phyloP scores from a whole-genome alignment of 306 rosid genomes.

The Luffa aegyptiaca region DNA sequence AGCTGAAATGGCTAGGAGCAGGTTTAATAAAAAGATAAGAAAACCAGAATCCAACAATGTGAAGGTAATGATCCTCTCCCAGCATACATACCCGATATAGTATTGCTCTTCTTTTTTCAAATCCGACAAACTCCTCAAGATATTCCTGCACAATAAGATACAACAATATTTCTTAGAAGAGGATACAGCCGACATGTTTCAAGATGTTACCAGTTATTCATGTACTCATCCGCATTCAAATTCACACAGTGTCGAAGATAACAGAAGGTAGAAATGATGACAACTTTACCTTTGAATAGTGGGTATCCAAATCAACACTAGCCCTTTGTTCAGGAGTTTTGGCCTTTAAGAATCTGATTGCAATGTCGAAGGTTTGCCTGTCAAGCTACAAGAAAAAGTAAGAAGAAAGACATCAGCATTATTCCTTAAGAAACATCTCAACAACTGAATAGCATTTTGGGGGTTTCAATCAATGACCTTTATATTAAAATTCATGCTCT shows the following conservation, averaged over 20 bases:
- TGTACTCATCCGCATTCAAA: neutral
- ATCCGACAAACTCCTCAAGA: constrained; percentile 79
- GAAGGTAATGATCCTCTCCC: neutral
- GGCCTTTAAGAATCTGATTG: constrained; percentile 73
- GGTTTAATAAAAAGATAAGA: neutral
- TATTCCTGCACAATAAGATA: constrained; percentile 53
- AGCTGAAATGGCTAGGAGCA: neutral
- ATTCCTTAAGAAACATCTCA: neutral
- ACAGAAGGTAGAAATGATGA: constrained; percentile 14
- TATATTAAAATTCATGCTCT: neutral
- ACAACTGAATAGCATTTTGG: constrained; percentile 35
- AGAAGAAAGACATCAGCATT: neutral
- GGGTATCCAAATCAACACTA: constrained; percentile 95
- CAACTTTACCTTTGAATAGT: constrained; percentile 62
- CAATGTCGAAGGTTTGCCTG: constrained; percentile 51
- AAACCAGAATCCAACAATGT: neutral
- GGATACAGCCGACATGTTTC: neutral
- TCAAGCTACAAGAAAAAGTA: constrained; percentile 45
- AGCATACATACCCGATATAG: constrained; percentile 54
- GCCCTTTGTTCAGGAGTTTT: constrained; percentile 95
- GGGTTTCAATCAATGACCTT: constrained; percentile 2
- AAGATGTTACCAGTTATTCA: neutral
- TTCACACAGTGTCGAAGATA: neutral
- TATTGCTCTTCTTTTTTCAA: constrained; percentile 52
- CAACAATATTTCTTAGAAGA: constrained; percentile 4